Conservation (phyloP, 2,329 filamentous ascomycete species). For the Ceratocystis smalleyi region DNA sequence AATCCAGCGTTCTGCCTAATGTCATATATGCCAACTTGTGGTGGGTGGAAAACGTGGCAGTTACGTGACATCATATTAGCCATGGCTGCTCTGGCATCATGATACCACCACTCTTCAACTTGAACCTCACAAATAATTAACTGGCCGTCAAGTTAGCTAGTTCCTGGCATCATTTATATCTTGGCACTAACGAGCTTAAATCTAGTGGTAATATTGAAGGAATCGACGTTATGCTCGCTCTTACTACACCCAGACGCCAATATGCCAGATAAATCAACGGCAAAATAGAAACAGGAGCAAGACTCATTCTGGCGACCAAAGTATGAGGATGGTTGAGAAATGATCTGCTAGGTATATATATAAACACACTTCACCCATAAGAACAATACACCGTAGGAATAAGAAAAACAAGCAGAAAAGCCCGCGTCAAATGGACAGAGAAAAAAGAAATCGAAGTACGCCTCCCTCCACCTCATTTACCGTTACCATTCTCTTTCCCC, state of each 20-base stretch:
- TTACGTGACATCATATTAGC: neutral
- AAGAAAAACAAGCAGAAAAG: neutral
- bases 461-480: neutral
- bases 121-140: too few relatives aligned
- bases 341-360: constrained; percentile 6
- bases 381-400: neutral
- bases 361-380: constrained; percentile 2
- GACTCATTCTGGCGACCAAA: neutral
- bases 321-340: neutral
- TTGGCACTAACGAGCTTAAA: too few relatives aligned
- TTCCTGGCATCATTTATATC: too few relatives aligned
- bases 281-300: neutral
- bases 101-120: too few relatives aligned
- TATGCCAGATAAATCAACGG: neutral
- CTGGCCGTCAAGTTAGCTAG: too few relatives aligned
- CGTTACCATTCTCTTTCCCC: neutral
- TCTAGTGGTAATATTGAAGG: neutral
- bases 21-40: neutral
- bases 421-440: neutral
- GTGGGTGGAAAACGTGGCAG: neutral
- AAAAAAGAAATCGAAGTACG: neutral
- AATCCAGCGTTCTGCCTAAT: neutral
- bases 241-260: neutral
- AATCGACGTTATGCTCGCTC: neutral
- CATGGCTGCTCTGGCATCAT: neutral